These are phyloP conservation scores for Dictyostelium firmibasis DNA, from an alignment of 78 protist species.

Conservation along the genomic window DNA sequence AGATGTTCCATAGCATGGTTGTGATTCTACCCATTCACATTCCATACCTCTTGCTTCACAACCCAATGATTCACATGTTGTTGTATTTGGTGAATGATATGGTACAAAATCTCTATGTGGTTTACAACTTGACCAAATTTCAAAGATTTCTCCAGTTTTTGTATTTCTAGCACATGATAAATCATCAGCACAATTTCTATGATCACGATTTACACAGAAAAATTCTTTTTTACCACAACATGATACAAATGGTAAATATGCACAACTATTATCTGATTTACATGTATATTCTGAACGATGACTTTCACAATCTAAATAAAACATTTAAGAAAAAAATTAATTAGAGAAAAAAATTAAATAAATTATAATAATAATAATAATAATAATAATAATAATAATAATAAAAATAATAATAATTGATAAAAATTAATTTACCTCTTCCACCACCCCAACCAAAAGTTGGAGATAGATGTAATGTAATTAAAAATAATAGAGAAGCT, in stretches of 20 bases:
- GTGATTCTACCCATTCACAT: constrained; percentile 40
- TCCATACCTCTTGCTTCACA: constrained; percentile 9
- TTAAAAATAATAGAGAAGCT: background rate
- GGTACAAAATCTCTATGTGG: background rate
- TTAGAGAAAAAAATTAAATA: background rate
- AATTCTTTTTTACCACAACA: constrained; percentile 40
- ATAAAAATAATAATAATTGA: background rate
- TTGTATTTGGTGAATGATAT: constrained; percentile 26
- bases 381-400: background rate
- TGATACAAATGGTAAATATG: constrained; percentile 17
- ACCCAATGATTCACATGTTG: constrained; percentile 38
- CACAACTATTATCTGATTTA: constrained; percentile 3
- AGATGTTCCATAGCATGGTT: constrained; percentile 13
- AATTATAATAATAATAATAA: background rate
- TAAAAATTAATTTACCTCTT: background rate
- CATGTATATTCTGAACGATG: background rate
- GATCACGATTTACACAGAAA: constrained; percentile 30
- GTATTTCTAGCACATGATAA: background rate
- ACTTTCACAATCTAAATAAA: constrained; percentile 6
- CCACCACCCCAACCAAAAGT: background rate
- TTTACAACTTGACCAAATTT: constrained; percentile 28
- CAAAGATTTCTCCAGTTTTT: constrained; percentile 16
- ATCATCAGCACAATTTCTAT: background rate
- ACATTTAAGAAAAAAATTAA: background rate
- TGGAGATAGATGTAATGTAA: background rate